Percentiles rank a stretch among this genome's conserved stretches.
Conservation (phyloP, 2,329 filamentous ascomycete species). For the Fonsecaea nubica region DNA sequence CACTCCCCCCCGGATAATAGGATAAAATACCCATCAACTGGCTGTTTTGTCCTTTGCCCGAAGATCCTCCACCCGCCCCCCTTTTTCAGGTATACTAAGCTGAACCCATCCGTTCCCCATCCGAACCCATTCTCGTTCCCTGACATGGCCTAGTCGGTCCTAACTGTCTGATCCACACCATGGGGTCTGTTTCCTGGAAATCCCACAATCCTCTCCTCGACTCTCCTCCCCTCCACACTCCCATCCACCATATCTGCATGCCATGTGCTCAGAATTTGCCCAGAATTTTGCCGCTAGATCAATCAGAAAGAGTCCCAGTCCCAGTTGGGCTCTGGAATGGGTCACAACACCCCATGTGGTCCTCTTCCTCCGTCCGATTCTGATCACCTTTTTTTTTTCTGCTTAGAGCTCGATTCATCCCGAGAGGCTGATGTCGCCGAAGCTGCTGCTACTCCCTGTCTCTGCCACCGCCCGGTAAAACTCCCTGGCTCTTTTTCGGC, state of each 20-base stretch:
- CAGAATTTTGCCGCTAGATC: slow-evolving; percentile 19
- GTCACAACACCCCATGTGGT: neutral
- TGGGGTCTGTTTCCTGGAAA: slow-evolving; percentile 4
- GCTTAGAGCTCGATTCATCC: neutral
- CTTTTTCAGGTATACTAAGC: neutral
- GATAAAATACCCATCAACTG: slow-evolving; percentile 21
- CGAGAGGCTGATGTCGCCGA: neutral
- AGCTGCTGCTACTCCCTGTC: neutral
- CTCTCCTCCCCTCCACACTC: neutral
- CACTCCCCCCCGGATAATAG: slow-evolving; percentile 27
- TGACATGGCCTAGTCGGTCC: too few species aligned
- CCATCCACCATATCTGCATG: neutral
- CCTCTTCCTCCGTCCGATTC: neutral
- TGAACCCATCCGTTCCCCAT: too few species aligned
- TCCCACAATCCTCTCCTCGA: slow-evolving; percentile 1
- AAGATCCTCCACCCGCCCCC: slow-evolving; percentile 5
- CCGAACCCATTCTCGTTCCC: neutral
- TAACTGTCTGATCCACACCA: neutral
- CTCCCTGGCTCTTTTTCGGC: slow-evolving; percentile 5
- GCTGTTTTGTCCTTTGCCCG: slow-evolving; percentile 1
- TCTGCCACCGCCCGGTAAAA: slow-evolving; percentile 18
- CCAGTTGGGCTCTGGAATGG: neutral
- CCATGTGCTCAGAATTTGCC: slow-evolving; percentile 11
- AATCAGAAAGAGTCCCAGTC: slow-evolving; percentile 4
- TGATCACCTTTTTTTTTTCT: neutral